Conservation (phyloP, 2,329 filamentous ascomycete genomes). For the Aureobasidium leucospermi region DNA sequence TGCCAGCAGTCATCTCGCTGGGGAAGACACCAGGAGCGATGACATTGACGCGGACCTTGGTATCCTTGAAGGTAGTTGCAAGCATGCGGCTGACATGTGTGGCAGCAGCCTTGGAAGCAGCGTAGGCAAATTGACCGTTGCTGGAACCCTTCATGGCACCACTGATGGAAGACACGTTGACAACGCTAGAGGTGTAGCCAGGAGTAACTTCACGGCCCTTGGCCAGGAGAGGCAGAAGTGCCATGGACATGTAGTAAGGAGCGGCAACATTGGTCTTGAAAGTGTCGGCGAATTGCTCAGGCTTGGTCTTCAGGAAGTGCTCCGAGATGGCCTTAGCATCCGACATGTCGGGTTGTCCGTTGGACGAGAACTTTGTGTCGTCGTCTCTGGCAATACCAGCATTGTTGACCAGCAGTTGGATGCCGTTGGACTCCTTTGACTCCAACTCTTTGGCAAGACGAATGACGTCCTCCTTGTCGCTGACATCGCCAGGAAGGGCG, state of each 20-base stretch:
- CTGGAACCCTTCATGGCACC: constrained; percentile 45
- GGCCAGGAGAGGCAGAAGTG: constrained; percentile 47
- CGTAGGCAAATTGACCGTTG: constrained; percentile 47
- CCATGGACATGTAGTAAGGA: constrained; percentile 47
- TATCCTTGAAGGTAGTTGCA: constrained; percentile 36
- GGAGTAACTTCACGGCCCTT: constrained; percentile 40
- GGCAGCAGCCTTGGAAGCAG: constrained; percentile 42
- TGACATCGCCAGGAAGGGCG: constrained; percentile 40
- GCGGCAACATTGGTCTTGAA: constrained; percentile 46
- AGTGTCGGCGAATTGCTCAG: constrained; percentile 42
- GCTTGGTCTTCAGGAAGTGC: constrained; percentile 43
- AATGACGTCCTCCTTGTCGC: constrained; percentile 43
- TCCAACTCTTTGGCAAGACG: constrained; percentile 34
- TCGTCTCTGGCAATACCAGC: constrained; percentile 48
- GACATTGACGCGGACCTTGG: constrained; percentile 37
- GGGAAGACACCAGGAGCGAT: constrained; percentile 41
- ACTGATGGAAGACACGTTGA: constrained; percentile 48
- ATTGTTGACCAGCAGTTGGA: constrained; percentile 50
- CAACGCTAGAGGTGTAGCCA: constrained; percentile 43
- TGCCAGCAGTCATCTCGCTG: constrained; percentile 42
- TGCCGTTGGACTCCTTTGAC: constrained; percentile 43
- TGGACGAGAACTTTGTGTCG: constrained; percentile 41
- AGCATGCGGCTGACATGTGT: constrained; percentile 41
- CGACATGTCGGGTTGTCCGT: constrained; percentile 43
- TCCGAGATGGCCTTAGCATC: constrained; percentile 42